Evolutionary conservation across 2,329 filamentous ascomycete species (phyloP).

Genomic region (Amesomyces nigricolor): DNA sequence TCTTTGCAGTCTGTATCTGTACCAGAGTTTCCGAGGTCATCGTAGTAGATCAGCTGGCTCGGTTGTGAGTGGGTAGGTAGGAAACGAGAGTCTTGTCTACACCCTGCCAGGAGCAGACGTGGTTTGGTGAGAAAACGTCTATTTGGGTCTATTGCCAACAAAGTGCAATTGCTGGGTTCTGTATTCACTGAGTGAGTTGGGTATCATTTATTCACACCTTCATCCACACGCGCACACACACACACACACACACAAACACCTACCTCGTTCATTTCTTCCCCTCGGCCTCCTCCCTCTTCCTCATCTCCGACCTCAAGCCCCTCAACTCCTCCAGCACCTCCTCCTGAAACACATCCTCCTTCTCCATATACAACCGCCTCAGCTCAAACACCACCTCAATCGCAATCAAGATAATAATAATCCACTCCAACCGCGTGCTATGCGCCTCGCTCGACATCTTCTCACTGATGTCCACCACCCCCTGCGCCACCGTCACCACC

Average conservation of each 20-base stretch:
- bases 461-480: slow-evolving; percentile 86
- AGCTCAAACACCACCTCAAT: slow-evolving; percentile 90
- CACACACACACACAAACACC: background rate
- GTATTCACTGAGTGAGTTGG: slow-evolving; percentile 16
- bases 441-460: slow-evolving; percentile 90
- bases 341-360: slow-evolving; percentile 25
- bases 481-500: slow-evolving; percentile 81
- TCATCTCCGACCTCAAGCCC: slow-evolving; percentile 16
- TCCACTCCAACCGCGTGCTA: slow-evolving; percentile 82
- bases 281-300: background rate
- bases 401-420: slow-evolving; percentile 88
- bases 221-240: too few species aligned
- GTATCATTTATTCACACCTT: slow-evolving; percentile 16
- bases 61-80: too few species aligned
- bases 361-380: slow-evolving; percentile 60
- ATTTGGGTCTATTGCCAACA: background rate
- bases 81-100: too few species aligned
- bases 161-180: background rate
- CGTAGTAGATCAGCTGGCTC: background rate
- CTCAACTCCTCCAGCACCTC: slow-evolving; percentile 21
- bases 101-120: too few species aligned
- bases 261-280: background rate
- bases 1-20: background rate
- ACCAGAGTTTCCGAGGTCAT: background rate
- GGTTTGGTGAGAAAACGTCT: too few species aligned